Percentiles rank a stretch among this genome's conserved stretches.
phyloP scores from a whole-genome alignment of 768 basidiomycete genomes.

The Myochromella boudieri region DNA sequence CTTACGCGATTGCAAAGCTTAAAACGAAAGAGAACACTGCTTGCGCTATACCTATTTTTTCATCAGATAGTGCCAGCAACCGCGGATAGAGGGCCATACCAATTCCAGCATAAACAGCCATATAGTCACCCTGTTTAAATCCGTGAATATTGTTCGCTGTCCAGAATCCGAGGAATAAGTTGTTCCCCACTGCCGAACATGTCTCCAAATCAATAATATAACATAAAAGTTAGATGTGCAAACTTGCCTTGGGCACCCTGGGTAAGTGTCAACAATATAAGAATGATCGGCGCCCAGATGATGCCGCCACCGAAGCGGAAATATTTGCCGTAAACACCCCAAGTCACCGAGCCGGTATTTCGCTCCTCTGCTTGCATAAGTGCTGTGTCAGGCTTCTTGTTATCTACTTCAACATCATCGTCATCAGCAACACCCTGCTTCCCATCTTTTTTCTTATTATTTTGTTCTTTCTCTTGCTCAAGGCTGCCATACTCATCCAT shows the following conservation, averaged over 20 bases:
- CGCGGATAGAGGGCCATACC: slow-evolving; percentile 25
- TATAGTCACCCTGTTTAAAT: slow-evolving; percentile 65
- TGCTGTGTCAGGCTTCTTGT: slow-evolving; percentile 28
- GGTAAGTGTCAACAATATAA: slow-evolving; percentile 40
- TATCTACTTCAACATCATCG: slow-evolving; percentile 11
- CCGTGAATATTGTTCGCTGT: slow-evolving; percentile 49
- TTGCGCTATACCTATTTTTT: slow-evolving; percentile 40
- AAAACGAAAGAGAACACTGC: slow-evolving; percentile 52
- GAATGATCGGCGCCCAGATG: slow-evolving; percentile 45
- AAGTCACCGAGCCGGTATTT: slow-evolving; percentile 50
- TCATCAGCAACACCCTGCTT: background rate
- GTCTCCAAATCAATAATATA: background rate
- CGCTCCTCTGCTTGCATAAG: slow-evolving; percentile 61
- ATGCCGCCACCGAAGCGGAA: slow-evolving; percentile 46
- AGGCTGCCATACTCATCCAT: slow-evolving; percentile 56
- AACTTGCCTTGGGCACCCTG: slow-evolving; percentile 52
- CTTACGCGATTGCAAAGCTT: slow-evolving; percentile 51
- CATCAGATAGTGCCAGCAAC: background rate
- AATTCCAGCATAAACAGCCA: slow-evolving; percentile 54
- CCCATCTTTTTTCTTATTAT: slow-evolving; percentile 15
- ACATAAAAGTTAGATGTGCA: background rate
- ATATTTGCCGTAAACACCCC: slow-evolving; percentile 49
- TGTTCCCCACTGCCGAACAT: slow-evolving; percentile 49
- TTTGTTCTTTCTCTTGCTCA: slow-evolving; percentile 32
- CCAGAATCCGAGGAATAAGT: slow-evolving; percentile 76